phyloP scores from a whole-genome alignment of 768 basidiomycete genomes.

The Hemileccinum rubropunctum region DNA sequence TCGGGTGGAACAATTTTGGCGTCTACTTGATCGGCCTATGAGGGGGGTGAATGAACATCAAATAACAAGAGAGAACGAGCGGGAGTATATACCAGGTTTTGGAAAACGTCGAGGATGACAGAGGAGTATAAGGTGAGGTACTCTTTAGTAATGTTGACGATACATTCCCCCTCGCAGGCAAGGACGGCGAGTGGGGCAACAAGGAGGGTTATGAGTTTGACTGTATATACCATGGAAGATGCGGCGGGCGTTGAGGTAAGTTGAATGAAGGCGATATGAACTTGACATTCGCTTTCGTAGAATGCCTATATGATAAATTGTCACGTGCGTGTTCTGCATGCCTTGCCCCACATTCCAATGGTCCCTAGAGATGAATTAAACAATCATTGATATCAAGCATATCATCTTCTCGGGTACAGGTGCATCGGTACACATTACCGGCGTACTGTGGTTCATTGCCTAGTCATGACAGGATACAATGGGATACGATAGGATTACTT shows the following conservation, averaged over 20 bases:
- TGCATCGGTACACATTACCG: neutral
- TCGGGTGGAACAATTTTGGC: conserved; percentile 30
- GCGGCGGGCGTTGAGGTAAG: conserved; percentile 5
- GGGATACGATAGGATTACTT: neutral
- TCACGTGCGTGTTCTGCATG: conserved; percentile 23
- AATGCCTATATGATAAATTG: neutral
- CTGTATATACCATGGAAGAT: conserved; percentile 18
- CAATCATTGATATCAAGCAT: neutral
- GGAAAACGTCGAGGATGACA: conserved; percentile 39
- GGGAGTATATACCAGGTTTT: conserved; percentile 41
- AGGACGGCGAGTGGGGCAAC: conserved; percentile 37
- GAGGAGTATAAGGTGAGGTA: conserved; percentile 49
- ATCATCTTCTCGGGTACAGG: neutral
- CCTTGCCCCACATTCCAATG: neutral
- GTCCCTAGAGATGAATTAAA: no score
- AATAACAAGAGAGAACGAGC: no score
- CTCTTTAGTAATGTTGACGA: conserved; percentile 53
- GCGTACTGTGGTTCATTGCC: neutral
- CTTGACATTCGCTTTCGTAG: neutral
- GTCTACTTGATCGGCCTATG: conserved; percentile 37
- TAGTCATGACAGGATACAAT: neutral
- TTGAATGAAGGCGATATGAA: conserved; percentile 2
- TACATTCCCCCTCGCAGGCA: conserved; percentile 74
- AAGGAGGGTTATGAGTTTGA: conserved; percentile 24
- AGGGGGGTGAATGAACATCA: neutral